Evolutionary conservation across 345 rosid genomes (phyloP).

Genomic region (Citrus cavaleriei): DNA sequence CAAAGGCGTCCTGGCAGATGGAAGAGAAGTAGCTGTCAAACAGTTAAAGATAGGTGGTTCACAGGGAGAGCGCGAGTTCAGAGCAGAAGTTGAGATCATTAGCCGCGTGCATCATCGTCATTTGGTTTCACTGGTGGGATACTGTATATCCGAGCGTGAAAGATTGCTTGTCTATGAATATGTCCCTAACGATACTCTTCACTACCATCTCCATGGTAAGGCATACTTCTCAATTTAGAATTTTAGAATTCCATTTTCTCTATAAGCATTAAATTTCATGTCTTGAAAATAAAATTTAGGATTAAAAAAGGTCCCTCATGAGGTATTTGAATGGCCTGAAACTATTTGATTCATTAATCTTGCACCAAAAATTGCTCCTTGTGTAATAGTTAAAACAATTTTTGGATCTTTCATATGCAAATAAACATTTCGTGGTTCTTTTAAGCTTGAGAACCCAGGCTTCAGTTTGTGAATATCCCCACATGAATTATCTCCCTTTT

Average conservation of each 20-base stretch:
- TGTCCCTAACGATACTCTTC: constrained; percentile 84
- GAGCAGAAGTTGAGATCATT: constrained; percentile 96
- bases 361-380: neutral
- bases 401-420: neutral
- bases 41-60: constrained; percentile 94
- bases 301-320: neutral
- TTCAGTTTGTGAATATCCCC: neutral
- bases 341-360: neutral
- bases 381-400: neutral
- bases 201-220: constrained; percentile 90
- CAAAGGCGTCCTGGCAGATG: constrained; percentile 78
- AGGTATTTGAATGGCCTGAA: neutral
- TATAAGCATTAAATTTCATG: neutral
- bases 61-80: constrained; percentile 95
- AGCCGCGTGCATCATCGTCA: constrained; percentile 95
- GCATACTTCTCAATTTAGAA: constrained; percentile 7
- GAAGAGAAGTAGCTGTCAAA: constrained; percentile 89
- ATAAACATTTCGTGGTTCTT: neutral
- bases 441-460: neutral
- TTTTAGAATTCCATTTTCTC: neutral
- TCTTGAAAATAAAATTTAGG: neutral
- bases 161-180: constrained; percentile 91
- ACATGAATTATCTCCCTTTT: neutral
- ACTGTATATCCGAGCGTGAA: constrained; percentile 79
- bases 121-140: constrained; percentile 95